Percentiles rank a stretch among this genome's conserved stretches.
phyloP scores from a whole-genome alignment of 768 basidiomycete species.

The Termitomyces sp. region DNA sequence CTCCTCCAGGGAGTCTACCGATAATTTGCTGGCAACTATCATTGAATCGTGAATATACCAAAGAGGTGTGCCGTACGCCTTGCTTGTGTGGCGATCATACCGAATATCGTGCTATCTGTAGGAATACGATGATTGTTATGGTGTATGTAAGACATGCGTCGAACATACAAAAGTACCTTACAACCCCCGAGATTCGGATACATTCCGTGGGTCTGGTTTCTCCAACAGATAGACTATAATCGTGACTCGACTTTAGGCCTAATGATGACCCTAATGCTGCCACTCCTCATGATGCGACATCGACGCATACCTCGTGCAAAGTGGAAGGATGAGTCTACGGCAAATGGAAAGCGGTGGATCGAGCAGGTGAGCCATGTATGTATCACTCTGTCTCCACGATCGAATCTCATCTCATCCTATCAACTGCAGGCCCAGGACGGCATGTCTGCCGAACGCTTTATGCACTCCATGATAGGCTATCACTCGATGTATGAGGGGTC shows the following conservation, averaged over 20 bases:
- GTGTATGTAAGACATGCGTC: constrained; percentile 54
- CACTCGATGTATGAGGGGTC: constrained; percentile 64
- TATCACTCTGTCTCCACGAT: background rate
- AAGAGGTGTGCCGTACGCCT: constrained; percentile 38
- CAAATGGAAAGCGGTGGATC: constrained; percentile 75
- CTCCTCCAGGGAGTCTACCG: constrained; percentile 23
- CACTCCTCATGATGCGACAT: constrained; percentile 82
- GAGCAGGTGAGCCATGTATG: constrained; percentile 48
- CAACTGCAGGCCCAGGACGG: constrained; percentile 43
- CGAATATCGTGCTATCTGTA: constrained; percentile 20
- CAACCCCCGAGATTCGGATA: constrained; percentile 53
- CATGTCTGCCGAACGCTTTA: constrained; percentile 57
- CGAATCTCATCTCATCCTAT: constrained; percentile 7
- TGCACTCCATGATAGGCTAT: constrained; percentile 76
- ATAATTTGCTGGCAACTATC: constrained; percentile 80
- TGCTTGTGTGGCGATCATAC: constrained; percentile 2
- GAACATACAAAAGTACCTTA: constrained; percentile 49
- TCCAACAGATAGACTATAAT: background rate
- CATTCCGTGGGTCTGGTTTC: constrained; percentile 51
- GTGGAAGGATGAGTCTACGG: constrained; percentile 60
- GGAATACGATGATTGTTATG: constrained; percentile 71
- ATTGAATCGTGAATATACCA: constrained; percentile 65
- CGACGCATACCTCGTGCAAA: constrained; percentile 69
- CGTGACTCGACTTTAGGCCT: constrained; percentile 37
- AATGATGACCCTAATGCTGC: constrained; percentile 68